A percentile compares a stretch with the other conserved stretches of the same genome.
Conservation (phyloP, 148 eudicot genomes). For the Polygonum aviculare region DNA sequence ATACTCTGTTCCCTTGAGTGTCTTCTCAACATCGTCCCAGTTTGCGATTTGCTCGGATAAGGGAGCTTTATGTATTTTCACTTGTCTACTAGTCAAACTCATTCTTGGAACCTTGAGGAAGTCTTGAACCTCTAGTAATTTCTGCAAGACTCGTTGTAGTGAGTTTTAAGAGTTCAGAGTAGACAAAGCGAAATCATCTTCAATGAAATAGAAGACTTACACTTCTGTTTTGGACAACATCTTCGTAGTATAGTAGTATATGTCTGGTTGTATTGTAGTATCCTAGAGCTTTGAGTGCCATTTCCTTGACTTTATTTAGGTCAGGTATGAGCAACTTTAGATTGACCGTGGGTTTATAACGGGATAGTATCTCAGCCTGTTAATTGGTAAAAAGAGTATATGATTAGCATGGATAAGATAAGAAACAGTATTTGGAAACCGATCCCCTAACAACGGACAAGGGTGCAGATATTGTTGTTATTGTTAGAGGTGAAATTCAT, state of each 20-base stretch:
- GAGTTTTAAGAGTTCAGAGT: not conserved
- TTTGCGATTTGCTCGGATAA: conserved; percentile 63
- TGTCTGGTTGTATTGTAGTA: conserved; percentile 68
- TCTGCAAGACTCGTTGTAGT: conserved; percentile 21
- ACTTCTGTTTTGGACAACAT: conserved; percentile 49
- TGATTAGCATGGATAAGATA: not conserved
- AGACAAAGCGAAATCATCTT: not conserved
- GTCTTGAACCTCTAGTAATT: conserved; percentile 62
- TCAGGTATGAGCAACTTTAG: conserved; percentile 44
- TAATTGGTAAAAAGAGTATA: not conserved
- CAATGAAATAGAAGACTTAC: conserved; percentile 29
- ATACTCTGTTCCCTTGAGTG: conserved; percentile 67
- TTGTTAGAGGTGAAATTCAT: not conserved
- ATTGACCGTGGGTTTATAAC: conserved; percentile 56
- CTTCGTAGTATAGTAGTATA: conserved; percentile 68
- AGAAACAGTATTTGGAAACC: no score
- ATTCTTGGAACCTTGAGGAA: conserved; percentile 57
- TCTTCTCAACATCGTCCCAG: conserved; percentile 58
- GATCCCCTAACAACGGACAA: not conserved
- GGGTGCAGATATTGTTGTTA: not conserved
- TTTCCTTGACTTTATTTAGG: conserved; percentile 47
- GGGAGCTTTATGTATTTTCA: conserved; percentile 81
- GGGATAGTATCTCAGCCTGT: conserved; percentile 77
- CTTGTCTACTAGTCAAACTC: conserved; percentile 62
- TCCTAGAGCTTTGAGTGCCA: conserved; percentile 37